phyloP scores from a whole-genome alignment of 495 filamentous ascomycete genomes.

The Lepidopterella palustris region DNA sequence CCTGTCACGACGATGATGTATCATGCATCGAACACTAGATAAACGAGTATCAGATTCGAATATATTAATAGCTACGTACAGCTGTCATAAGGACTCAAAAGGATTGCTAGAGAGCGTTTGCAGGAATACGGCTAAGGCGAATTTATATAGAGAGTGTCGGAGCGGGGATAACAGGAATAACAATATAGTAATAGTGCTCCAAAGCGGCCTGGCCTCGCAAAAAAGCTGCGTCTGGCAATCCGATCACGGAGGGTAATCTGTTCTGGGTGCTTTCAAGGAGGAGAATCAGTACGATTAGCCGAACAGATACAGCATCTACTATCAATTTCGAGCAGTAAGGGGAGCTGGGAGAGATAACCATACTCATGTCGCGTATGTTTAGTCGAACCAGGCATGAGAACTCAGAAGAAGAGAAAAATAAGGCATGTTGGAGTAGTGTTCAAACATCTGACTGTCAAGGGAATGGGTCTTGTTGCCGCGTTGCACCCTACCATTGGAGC shows the following conservation, averaged over 20 bases:
- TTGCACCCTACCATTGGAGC: constrained; percentile 61
- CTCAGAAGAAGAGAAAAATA: constrained; percentile 60
- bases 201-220: constrained; percentile 3
- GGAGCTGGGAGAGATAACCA: constrained; percentile 53
- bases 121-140: too few relatives aligned
- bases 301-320: constrained; percentile 20
- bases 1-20: too few relatives aligned
- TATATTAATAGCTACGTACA: too few relatives aligned
- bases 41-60: too few relatives aligned
- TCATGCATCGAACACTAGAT: too few relatives aligned
- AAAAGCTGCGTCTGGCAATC: constrained; percentile 6
- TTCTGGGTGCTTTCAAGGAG: constrained; percentile 47
- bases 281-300: constrained; percentile 32
- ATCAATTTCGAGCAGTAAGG: constrained; percentile 39
- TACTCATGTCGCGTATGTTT: constrained; percentile 59
- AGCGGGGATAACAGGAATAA: too few relatives aligned
- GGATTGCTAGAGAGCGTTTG: too few relatives aligned
- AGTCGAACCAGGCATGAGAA: constrained; percentile 52
- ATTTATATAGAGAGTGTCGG: too few relatives aligned
- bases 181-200: too few relatives aligned
- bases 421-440: constrained; percentile 37
- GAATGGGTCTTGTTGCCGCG: constrained; percentile 58
- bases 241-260: constrained; percentile 46
- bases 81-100: too few relatives aligned
- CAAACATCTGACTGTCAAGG: constrained; percentile 52